Percentiles rank a stretch among this genome's conserved stretches.
Evolutionary conservation across 2,329 filamentous ascomycete species (phyloP).

Genomic region (Macrophomina pseudophaseolina): DNA sequence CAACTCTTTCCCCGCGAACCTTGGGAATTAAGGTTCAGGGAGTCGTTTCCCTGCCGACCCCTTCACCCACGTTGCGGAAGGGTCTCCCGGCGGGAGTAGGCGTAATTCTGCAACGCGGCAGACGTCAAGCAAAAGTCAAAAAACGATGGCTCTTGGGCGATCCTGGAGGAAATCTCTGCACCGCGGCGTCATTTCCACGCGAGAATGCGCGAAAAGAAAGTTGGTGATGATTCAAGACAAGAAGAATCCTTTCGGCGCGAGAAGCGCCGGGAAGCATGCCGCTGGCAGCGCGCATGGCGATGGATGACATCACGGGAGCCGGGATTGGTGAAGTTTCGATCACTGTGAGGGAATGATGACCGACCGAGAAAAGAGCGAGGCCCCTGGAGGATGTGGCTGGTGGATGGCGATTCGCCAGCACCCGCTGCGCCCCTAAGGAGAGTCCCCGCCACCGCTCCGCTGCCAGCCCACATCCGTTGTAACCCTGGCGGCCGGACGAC

Average conservation of each 20-base stretch:
- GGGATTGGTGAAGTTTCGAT: background rate
- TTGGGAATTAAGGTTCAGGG: background rate
- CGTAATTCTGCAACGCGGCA: background rate
- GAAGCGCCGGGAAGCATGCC: background rate
- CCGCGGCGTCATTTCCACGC: constrained; percentile 3
- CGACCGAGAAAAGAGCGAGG: constrained; percentile 6
- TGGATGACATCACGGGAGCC: background rate
- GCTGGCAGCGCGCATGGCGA: constrained; percentile 4
- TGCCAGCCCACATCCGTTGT: background rate
- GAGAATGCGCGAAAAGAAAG: background rate
- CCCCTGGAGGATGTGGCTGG: background rate
- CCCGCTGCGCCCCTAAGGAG: background rate
- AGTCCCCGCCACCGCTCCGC: background rate
- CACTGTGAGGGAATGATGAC: background rate
- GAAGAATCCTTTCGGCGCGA: background rate
- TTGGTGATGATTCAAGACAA: background rate
- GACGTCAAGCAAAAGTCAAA: background rate
- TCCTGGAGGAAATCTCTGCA: background rate
- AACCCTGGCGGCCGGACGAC: background rate
- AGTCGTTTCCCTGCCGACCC: background rate
- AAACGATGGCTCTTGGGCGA: background rate
- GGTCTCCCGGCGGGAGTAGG: background rate
- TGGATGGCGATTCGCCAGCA: background rate
- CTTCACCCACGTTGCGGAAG: background rate
- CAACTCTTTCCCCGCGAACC: background rate